These are phyloP conservation scores for Torulaspora franciscae DNA, from an alignment of 805 yeast species.

Conservation along the genomic window DNA sequence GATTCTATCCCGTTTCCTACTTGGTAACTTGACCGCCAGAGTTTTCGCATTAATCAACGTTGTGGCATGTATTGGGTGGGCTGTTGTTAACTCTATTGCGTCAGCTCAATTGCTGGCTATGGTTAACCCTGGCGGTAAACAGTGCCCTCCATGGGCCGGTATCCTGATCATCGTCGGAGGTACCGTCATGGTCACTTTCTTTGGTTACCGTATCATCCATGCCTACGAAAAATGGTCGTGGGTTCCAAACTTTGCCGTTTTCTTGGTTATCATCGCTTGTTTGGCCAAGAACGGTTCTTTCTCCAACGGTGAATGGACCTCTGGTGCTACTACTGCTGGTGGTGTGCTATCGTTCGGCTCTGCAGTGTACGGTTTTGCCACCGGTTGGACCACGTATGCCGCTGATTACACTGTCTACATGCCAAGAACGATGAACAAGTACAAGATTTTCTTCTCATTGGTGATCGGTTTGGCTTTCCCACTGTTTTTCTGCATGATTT, in stretches of 20 bases:
- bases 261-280: conserved; percentile 74
- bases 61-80: conserved; percentile 91
- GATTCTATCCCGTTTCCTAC: conserved; percentile 68
- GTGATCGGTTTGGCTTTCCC: conserved; percentile 61
- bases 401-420: conserved; percentile 89
- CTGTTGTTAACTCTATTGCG: conserved; percentile 85
- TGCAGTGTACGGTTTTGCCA: conserved; percentile 78
- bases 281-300: conserved; percentile 63
- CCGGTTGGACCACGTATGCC: conserved; percentile 95
- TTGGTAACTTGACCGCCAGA: conserved; percentile 72
- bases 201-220: conserved; percentile 82
- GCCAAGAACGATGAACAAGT: conserved; percentile 56
- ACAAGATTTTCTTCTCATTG: conserved; percentile 59
- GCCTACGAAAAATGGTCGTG: conserved; percentile 78
- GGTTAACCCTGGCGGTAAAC: conserved; percentile 50
- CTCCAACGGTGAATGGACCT: conserved; percentile 43
- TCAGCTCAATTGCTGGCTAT: conserved; percentile 78
- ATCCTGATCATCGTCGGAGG: conserved; percentile 63
- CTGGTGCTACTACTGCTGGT: conserved; percentile 71
- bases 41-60: conserved; percentile 72
- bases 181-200: conserved; percentile 71
- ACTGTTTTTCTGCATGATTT: conserved; percentile 59
- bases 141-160: conserved; percentile 87
- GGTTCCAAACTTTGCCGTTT: conserved; percentile 72
- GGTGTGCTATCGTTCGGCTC: conserved; percentile 77